phyloP scores from a whole-genome alignment of 495 filamentous ascomycete genomes.

The Poronia punctata region DNA sequence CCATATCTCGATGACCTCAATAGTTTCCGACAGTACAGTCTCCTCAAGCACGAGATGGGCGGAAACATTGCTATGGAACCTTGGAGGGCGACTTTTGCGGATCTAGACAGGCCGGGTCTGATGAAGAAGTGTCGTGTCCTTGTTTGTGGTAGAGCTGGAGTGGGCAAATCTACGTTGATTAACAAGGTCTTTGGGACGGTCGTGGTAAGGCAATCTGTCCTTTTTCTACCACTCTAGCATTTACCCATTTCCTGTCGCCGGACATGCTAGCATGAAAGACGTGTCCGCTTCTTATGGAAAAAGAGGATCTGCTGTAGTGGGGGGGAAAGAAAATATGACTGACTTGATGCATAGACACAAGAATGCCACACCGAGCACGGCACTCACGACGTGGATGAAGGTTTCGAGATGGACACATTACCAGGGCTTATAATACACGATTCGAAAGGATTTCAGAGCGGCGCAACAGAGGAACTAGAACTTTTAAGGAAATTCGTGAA shows the following conservation, averaged over 20 bases:
- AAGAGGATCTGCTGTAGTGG: too few relatives aligned
- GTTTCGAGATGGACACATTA: constrained; percentile 12
- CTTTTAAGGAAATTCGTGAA: constrained; percentile 7
- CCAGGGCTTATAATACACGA: constrained; percentile 12
- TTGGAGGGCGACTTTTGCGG: constrained; percentile 7
- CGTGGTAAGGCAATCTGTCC: constrained; percentile 2
- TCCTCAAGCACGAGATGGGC: constrained; percentile 11
- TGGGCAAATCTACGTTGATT: constrained; percentile 31
- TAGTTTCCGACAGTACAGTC: constrained; percentile 2
- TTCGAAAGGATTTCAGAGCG: constrained; percentile 10
- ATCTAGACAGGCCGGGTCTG: constrained; percentile 10
- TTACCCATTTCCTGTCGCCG: too few relatives aligned
- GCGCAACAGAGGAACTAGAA: constrained; percentile 8
- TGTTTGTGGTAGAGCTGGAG: constrained; percentile 29
- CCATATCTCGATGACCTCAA: constrained; percentile 6
- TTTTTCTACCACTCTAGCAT: too few relatives aligned
- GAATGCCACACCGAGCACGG: constrained; percentile 9
- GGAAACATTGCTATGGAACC: constrained; percentile 9
- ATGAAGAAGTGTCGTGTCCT: constrained; percentile 25
- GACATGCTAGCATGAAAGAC: too few relatives aligned
- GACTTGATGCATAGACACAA: too few relatives aligned
- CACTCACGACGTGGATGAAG: constrained; percentile 10
- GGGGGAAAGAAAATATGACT: too few relatives aligned
- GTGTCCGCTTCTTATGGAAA: too few relatives aligned
- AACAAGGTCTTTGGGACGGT: constrained; percentile 27